Evolutionary conservation across 139 green algal species (phyloP).

Genomic region (Trebouxia sp.): DNA sequence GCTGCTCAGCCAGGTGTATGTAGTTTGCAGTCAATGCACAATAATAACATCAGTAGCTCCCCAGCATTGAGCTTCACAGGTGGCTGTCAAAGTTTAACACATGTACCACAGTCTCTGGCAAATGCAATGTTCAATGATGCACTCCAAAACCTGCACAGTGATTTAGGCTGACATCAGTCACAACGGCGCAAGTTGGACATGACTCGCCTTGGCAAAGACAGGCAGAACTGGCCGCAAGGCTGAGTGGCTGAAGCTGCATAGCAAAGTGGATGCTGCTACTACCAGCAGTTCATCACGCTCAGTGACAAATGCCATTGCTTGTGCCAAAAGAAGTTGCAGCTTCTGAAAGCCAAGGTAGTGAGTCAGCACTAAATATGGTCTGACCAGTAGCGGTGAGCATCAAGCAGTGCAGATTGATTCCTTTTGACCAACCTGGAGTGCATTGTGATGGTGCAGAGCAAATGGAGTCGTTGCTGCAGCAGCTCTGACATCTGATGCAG

Average conservation of each 20-base stretch:
- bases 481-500: not conserved
- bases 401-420: too few species aligned
- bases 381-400: too few species aligned
- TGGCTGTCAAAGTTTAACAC: not conserved
- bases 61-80: not conserved
- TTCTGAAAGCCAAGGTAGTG: not conserved
- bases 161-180: not conserved
- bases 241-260: constrained; percentile 38
- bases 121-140: not conserved
- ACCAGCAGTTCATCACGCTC: constrained; percentile 41
- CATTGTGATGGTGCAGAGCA: not conserved
- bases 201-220: constrained; percentile 46
- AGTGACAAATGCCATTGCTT: not conserved
- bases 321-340: not conserved
- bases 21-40: not conserved
- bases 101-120: not conserved
- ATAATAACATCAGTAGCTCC: not conserved
- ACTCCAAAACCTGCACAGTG: not conserved
- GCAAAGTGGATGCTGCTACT: constrained; percentile 36
- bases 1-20: not conserved
- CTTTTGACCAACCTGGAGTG: not conserved
- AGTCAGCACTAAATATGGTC: too few species aligned
- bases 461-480: not conserved
- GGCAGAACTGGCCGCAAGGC: constrained; percentile 42
- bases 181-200: not conserved